A percentile compares a stretch with the other conserved stretches of the same genome.
Conservation (phyloP, 176 grass and related monocot species). For the Elaeis guineensis region DNA sequence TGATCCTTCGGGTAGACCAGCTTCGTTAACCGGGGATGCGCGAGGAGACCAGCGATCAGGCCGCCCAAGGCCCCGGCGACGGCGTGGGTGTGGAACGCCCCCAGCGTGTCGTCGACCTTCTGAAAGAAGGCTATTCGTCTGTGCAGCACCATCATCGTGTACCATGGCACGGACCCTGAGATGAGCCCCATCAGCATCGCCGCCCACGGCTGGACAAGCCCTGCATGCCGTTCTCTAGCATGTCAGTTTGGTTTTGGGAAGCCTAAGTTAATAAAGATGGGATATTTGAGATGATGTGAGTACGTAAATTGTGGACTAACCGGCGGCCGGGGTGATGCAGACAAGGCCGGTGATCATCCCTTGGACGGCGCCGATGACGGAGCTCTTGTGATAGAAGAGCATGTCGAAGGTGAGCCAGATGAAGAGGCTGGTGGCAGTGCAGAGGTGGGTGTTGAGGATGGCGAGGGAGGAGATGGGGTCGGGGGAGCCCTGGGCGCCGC, state of each 20-base stretch:
- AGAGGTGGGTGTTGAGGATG: conserved; percentile 15
- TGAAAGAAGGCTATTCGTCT: not conserved
- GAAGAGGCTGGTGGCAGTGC: conserved; percentile 16
- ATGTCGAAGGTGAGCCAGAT: conserved; percentile 3
- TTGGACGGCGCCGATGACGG: conserved; percentile 18
- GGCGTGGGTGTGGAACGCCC: conserved; percentile 21
- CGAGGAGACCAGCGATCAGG: conserved; percentile 11
- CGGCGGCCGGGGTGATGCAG: conserved; percentile 15
- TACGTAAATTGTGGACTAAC: not conserved
- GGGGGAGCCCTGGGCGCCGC: conserved; percentile 3
- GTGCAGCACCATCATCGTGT: conserved; percentile 18
- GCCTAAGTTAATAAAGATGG: no score
- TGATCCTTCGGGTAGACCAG: no score
- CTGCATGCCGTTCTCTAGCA: not conserved
- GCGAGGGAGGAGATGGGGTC: conserved; percentile 2
- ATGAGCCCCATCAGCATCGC: conserved; percentile 14
- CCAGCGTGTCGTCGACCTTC: conserved; percentile 15
- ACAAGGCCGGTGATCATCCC: conserved; percentile 22
- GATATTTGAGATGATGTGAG: no score
- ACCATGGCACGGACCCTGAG: conserved; percentile 1
- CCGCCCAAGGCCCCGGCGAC: conserved; percentile 12
- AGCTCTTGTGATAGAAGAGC: conserved; percentile 7
- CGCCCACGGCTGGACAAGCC: conserved; percentile 9
- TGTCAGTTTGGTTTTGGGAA: no score
- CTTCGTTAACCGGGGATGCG: not conserved